Conservation (phyloP, 495 filamentous ascomycete genomes). For the Neurospora terricola region DNA sequence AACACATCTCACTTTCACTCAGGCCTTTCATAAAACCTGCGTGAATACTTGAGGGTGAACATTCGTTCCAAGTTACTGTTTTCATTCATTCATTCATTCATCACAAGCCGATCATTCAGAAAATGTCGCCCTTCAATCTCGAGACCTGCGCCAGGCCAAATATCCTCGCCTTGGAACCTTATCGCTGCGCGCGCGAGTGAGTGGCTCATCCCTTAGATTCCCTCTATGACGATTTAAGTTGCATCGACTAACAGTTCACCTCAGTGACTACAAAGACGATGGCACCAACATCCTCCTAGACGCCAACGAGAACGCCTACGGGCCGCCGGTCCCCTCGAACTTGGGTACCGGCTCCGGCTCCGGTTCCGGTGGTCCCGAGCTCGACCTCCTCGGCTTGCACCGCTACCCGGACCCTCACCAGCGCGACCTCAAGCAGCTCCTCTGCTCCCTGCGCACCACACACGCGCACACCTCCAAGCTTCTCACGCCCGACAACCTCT, state of each 20-base stretch:
- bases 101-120: conserved; percentile 1
- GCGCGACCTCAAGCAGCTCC: conserved; percentile 66
- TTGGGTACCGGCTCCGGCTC: conserved; percentile 13
- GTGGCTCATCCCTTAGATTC: too few relatives aligned
- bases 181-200: conserved; percentile 76
- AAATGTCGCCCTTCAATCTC: conserved; percentile 56
- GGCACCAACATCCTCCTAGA: conserved; percentile 94
- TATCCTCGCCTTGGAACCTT: conserved; percentile 72
- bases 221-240: too few relatives aligned
- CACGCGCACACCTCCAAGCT: conserved; percentile 63
- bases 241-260: conserved; percentile 28
- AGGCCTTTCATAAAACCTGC: background rate
- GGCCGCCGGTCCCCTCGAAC: conserved; percentile 47
- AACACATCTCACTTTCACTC: background rate
- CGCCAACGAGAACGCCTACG: conserved; percentile 95
- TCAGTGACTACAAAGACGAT: conserved; percentile 96
- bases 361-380: conserved; percentile 23
- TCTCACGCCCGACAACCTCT: conserved; percentile 76
- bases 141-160: conserved; percentile 74
- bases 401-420: conserved; percentile 98
- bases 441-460: conserved; percentile 83
- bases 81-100: background rate
- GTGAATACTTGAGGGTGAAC: background rate
- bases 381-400: conserved; percentile 73
- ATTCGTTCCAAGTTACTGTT: background rate